These are phyloP conservation scores for Cercospora zeina DNA, from an alignment of 2,329 filamentous ascomycete species.

Conservation along the genomic window DNA sequence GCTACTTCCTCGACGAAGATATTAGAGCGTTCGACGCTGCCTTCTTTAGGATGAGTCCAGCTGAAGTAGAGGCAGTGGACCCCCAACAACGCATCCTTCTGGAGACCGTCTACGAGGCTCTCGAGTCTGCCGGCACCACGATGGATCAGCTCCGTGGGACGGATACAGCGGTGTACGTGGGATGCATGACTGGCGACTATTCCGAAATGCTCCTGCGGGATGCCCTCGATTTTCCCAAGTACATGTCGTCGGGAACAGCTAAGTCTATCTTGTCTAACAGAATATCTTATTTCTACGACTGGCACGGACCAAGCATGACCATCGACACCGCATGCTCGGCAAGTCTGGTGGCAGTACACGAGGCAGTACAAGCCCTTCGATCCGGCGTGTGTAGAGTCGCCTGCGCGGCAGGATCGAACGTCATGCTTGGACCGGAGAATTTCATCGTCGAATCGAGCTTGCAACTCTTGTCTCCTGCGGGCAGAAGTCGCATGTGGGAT, in stretches of 20 bases:
- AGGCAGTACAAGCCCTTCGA: conserved; percentile 29
- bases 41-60: conserved; percentile 45
- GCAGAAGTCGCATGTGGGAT: conserved; percentile 33
- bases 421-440: conserved; percentile 27
- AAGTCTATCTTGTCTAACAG: conserved; percentile 30
- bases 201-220: conserved; percentile 26
- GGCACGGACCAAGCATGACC: conserved; percentile 32
- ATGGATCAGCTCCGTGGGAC: conserved; percentile 39
- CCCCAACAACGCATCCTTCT: conserved; percentile 14
- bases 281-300: conserved; percentile 33
- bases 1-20: conserved; percentile 38
- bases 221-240: conserved; percentile 21
- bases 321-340: conserved; percentile 40
- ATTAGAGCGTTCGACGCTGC: conserved; percentile 40
- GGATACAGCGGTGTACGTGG: conserved; percentile 34
- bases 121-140: conserved; percentile 18
- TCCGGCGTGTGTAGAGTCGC: conserved; percentile 25
- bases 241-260: conserved; percentile 29
- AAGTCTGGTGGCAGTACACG: conserved; percentile 29
- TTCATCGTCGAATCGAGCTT: conserved; percentile 35
- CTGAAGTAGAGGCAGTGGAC: conserved; percentile 26
- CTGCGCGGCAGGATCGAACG: conserved; percentile 19
- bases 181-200: conserved; percentile 38
- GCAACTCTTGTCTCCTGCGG: conserved; percentile 36
- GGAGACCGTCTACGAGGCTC: conserved; percentile 18